Percentiles rank a stretch among this genome's conserved stretches.
These are phyloP conservation scores for Teratosphaeria viscida DNA, from an alignment of 2,329 filamentous ascomycete species.

Conservation along the genomic window DNA sequence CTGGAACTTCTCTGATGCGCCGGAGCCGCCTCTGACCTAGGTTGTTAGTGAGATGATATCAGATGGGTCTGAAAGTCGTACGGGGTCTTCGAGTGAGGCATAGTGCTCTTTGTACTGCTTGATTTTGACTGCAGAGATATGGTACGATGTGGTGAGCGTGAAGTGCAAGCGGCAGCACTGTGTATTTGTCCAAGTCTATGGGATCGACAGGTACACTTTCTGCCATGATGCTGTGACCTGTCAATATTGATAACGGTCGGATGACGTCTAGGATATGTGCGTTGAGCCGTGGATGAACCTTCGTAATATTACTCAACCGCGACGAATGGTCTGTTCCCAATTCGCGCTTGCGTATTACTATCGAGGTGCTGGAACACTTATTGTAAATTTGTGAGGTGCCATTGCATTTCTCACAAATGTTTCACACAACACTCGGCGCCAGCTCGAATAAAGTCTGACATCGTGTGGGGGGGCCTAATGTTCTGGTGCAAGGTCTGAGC, in stretches of 20 bases:
- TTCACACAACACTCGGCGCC: too few species aligned
- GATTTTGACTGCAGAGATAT: not conserved
- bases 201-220: conserved; percentile 2
- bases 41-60: conserved; percentile 3
- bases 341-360: not conserved
- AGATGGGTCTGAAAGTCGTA: not conserved
- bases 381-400: too few species aligned
- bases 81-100: conserved; percentile 16
- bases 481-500: too few species aligned
- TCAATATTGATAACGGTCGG: not conserved
- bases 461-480: too few species aligned
- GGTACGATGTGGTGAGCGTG: not conserved
- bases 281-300: not conserved
- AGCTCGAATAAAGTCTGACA: too few species aligned
- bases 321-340: not conserved
- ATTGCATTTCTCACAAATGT: too few species aligned
- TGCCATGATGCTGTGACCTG: not conserved
- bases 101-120: conserved; percentile 5
- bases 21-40: conserved; percentile 20
- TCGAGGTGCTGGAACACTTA: too few species aligned
- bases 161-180: not conserved
- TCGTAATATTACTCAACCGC: not conserved
- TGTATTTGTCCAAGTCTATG: not conserved
- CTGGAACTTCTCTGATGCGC: conserved; percentile 24
- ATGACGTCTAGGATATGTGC: not conserved